Conservation (phyloP, 176 grass and related monocot genomes). For the Eleusine indica region DNA sequence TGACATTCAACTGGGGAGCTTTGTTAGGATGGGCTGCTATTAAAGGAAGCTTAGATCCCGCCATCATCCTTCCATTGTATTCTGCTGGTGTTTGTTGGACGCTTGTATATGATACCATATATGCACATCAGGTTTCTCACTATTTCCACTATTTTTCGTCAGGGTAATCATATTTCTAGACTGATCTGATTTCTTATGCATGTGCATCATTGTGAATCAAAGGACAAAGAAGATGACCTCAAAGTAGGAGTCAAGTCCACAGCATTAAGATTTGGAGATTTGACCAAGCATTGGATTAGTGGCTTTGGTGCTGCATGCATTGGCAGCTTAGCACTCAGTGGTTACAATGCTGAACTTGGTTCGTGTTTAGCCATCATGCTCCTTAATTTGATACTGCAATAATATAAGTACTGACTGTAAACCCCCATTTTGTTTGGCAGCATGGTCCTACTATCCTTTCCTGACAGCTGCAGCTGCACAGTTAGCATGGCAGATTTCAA, state of each 20-base stretch:
- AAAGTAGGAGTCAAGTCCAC: constrained; percentile 93
- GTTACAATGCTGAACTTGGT: constrained; percentile 88
- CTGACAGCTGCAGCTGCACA: constrained; percentile 63
- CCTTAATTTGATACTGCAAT: neutral
- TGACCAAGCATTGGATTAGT: constrained; percentile 76
- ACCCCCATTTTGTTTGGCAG: constrained; percentile 53
- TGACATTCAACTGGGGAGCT: constrained; percentile 95
- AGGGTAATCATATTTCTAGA: neutral
- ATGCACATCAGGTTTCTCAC: constrained; percentile 80
- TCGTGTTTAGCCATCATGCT: neutral
- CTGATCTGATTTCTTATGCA: neutral
- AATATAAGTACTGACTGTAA: constrained; percentile 23
- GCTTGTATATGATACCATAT: constrained; percentile 92
- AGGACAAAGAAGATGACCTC: constrained; percentile 95
- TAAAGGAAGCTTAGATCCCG: constrained; percentile 65
- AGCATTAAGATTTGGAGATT: constrained; percentile 79
- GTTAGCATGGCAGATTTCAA: constrained; percentile 77
- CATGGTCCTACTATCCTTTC: constrained; percentile 81
- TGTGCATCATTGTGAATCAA: neutral
- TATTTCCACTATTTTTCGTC: neutral
- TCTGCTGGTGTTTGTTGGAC: constrained; percentile 88
- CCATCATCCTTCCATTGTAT: constrained; percentile 76
- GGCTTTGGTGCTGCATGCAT: constrained; percentile 70
- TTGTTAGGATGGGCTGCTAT: constrained; percentile 93
- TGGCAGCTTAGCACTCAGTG: constrained; percentile 60